Evolutionary conservation across 2,329 filamentous ascomycete genomes (phyloP).

Genomic region (Aspergillus proliferans): DNA sequence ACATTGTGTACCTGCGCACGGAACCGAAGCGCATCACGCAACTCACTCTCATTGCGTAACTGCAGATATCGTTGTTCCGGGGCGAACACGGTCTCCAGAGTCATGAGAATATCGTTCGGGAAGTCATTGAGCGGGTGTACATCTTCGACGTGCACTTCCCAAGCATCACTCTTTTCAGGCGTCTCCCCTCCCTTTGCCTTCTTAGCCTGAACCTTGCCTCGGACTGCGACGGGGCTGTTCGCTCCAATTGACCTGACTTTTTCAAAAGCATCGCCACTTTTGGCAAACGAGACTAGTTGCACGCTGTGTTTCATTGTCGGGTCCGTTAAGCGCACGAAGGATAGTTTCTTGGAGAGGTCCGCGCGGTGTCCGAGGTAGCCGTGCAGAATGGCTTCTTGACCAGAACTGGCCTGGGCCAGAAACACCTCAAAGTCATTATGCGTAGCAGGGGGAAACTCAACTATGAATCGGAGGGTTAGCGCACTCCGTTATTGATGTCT

Average conservation of each 20-base stretch:
- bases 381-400: conserved; percentile 49
- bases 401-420: conserved; percentile 23
- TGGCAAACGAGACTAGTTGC: conserved; percentile 45
- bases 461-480: conserved; percentile 22
- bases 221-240: conserved; percentile 51
- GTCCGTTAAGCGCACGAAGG: conserved; percentile 59
- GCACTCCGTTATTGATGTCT: no score
- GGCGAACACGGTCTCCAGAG: conserved; percentile 65
- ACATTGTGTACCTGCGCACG: conserved; percentile 56
- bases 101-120: conserved; percentile 69
- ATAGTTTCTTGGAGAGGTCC: conserved; percentile 62
- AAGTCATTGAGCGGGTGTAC: conserved; percentile 68
- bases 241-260: conserved; percentile 40
- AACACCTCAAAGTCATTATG: conserved; percentile 33
- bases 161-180: conserved; percentile 21
- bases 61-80: conserved; percentile 75
- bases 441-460: conserved; percentile 43
- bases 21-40: conserved; percentile 64
- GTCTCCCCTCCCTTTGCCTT: conserved; percentile 27
- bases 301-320: conserved; percentile 40
- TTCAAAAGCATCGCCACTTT: conserved; percentile 27
- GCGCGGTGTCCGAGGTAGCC: conserved; percentile 68
- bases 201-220: conserved; percentile 43
- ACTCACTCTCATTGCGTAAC: conserved; percentile 63
- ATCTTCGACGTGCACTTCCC: conserved; percentile 58